Base-by-base conservation (phyloP, 805 yeast species). In the Maudiozyma bulderi region DNA sequence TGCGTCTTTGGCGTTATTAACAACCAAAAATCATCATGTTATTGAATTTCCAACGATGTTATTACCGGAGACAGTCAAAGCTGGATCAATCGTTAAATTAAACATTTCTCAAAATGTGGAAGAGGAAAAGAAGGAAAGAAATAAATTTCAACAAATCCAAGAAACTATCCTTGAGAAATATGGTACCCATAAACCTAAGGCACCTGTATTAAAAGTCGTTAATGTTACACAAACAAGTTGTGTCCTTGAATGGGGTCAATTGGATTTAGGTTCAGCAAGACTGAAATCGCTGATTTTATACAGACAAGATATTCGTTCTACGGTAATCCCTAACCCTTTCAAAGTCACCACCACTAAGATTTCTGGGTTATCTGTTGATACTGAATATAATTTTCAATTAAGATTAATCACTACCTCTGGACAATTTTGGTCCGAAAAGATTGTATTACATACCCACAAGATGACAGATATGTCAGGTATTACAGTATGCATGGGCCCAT, bases 21-120 rank as follows among this genome's bases (percentile, higher is more conserved):
- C 95, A 38, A 91, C 99, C 15, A 78, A 84, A 49, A 93, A 91
- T 65, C 98, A 91, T 66, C 96, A 90, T 63, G 74, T 91, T 52
- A 90, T 93, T 55, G 99, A 93, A 61, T 93, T 91, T 60, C 99
- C 99, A n/a, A 88, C 98, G 3, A 81, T 91, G 50, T 72, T 93
- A 48, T 72, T 93, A 43, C 99, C 99, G 8, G 85, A 83, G 57
- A 90, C 91, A 39, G 93, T 90, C 35, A 76, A 78, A 55, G 95
- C 98, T 1, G 99, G 99, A 2, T 86, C 96, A 10, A 84, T 93
- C 47, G 87, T 93, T 46, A 84, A 84, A 58, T 82, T 93, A 65
- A 78, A 74, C 50, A 90, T 96, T 64, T 89, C 84, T 47, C 82
- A 86, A 53, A 95, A 90, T 60, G 58, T 73, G 3, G 78, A 74